Base-by-base conservation (phyloP, 2,329 filamentous ascomycete genomes). In the Parastagonospora nodorum region DNA sequence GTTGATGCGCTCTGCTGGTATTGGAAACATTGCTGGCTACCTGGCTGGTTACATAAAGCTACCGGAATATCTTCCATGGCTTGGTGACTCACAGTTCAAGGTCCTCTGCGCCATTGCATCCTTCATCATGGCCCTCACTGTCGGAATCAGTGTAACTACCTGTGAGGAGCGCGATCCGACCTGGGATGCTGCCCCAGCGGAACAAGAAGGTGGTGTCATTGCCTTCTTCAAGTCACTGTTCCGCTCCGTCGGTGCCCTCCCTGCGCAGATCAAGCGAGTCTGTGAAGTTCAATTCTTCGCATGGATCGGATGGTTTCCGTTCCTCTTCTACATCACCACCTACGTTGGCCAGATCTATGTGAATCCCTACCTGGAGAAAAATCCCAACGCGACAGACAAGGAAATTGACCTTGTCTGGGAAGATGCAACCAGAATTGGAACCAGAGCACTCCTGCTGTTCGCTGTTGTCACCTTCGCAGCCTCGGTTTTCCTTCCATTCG, bases 241-340 rank as follows among this genome's bases (percentile, higher is more conserved):
- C 70, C 83, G 81, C 42, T 92, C 92, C 0, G 88, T 96, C 57
- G 85, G 82, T 63, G 83, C 86, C 33, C 80, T 97, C 6, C 92
- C 93, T 1, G 87, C 87, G 0, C 92, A 96, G 73, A 91, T 94
- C 58, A 83, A 83, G 55, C 87, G 85, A 57, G 90, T 97, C 32
- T 97, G 92, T 50, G 64, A 74, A 45, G 77, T 79, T 0, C 78
- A 80, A 48, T 76, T 79, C 64, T 92, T 87, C 53, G 90, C 91
- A 5, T 97, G 92, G 92, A 87, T 97, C 49, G 93, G 91, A 45
- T 97, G 93, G 85, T 97, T 97, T 66, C 92, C 92, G 1, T 92
- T 96, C 72, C 81, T 97, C 2, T 97, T 96, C 76, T 97, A 97
- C 77, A 91, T 91, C 5, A 96, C 92, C 1, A 95, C 91, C 14